phyloP scores from a whole-genome alignment of 495 filamentous ascomycete species.

The Daldinia bambusicola region DNA sequence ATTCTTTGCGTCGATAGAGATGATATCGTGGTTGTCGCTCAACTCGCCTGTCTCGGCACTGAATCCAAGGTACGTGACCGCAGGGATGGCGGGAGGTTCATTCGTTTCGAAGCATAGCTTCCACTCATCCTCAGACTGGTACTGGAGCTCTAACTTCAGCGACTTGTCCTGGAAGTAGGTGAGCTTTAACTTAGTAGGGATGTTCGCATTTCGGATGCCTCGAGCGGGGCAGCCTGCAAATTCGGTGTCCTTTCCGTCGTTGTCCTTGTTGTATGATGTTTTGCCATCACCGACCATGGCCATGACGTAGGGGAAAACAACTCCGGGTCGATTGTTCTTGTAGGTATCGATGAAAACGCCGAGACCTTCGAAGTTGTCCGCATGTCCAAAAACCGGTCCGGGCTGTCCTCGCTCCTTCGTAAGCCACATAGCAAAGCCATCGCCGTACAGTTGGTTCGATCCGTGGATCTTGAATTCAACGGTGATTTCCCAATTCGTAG shows the following conservation, averaged over 20 bases:
- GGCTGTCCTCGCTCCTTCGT: slow-evolving; percentile 86
- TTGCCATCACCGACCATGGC: slow-evolving; percentile 95
- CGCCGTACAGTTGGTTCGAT: slow-evolving; percentile 83
- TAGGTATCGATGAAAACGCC: slow-evolving; percentile 99
- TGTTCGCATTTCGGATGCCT: slow-evolving; percentile 79
- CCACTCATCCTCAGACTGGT: slow-evolving; percentile 91
- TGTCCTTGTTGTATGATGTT: slow-evolving; percentile 89
- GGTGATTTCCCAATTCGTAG: slow-evolving; percentile 99
- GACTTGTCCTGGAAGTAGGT: slow-evolving; percentile 98
- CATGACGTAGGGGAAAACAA: slow-evolving; percentile 97
- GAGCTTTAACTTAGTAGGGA: slow-evolving; percentile 85
- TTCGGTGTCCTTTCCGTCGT: slow-evolving; percentile 94
- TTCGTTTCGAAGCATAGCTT: slow-evolving; percentile 84
- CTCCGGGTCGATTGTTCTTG: slow-evolving; percentile 98
- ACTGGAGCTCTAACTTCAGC: slow-evolving; percentile 89
- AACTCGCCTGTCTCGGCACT: slow-evolving; percentile 96
- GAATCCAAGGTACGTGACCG: slow-evolving; percentile 94
- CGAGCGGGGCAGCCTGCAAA: slow-evolving; percentile 94
- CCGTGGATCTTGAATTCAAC: slow-evolving; percentile 92
- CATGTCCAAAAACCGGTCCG: slow-evolving; percentile 88
- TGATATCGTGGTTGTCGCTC: slow-evolving; percentile 97
- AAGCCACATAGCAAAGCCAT: slow-evolving; percentile 98
- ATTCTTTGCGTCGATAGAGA: slow-evolving; percentile 87
- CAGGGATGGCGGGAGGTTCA: slow-evolving; percentile 80
- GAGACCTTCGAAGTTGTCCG: slow-evolving; percentile 91